These are phyloP conservation scores for Debaryomycetaceae sp. DNA, from an alignment of 1,139 yeast species.

Conservation along the genomic window DNA sequence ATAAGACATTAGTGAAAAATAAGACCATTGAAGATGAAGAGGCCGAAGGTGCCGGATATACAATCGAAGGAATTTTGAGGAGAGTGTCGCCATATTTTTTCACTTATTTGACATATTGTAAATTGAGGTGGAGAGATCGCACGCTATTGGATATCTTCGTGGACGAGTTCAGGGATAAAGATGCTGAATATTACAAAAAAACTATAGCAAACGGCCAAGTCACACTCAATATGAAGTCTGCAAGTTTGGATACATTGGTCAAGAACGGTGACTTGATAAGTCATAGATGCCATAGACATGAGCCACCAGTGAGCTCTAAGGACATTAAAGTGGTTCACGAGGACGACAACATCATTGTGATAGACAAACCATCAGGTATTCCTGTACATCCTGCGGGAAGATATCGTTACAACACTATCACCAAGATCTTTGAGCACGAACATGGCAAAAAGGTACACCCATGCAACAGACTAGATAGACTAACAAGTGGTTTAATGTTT, in stretches of 20 bases:
- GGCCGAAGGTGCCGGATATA: constrained; percentile 49
- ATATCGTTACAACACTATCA: constrained; percentile 79
- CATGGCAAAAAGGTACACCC: constrained; percentile 69
- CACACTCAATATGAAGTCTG: constrained; percentile 60
- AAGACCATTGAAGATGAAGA: constrained; percentile 56
- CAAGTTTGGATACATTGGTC: constrained; percentile 62
- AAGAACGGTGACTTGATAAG: constrained; percentile 81
- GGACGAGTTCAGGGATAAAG: constrained; percentile 80
- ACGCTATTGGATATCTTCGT: constrained; percentile 75
- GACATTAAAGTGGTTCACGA: constrained; percentile 72
- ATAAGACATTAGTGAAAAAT: constrained; percentile 20
- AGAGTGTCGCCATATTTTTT: constrained; percentile 81
- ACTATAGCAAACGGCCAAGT: constrained; percentile 76
- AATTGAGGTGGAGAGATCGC: constrained; percentile 85
- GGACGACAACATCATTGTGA: constrained; percentile 74
- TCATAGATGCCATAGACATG: constrained; percentile 85
- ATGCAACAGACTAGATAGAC: constrained; percentile 84
- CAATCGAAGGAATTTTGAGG: constrained; percentile 59
- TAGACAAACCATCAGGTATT: constrained; percentile 92
- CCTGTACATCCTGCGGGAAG: constrained; percentile 98
- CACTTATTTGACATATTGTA: constrained; percentile 88
- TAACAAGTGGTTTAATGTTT: constrained; percentile 94
- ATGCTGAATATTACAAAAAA: constrained; percentile 60
- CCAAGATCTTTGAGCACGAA: constrained; percentile 75
- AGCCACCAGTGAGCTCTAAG: constrained; percentile 79